A percentile compares a stretch with the other conserved stretches of the same genome.
These are phyloP conservation scores for Sphaerobolus stellatus DNA, from an alignment of 1,284 basidiomycete species.

Conservation along the genomic window DNA sequence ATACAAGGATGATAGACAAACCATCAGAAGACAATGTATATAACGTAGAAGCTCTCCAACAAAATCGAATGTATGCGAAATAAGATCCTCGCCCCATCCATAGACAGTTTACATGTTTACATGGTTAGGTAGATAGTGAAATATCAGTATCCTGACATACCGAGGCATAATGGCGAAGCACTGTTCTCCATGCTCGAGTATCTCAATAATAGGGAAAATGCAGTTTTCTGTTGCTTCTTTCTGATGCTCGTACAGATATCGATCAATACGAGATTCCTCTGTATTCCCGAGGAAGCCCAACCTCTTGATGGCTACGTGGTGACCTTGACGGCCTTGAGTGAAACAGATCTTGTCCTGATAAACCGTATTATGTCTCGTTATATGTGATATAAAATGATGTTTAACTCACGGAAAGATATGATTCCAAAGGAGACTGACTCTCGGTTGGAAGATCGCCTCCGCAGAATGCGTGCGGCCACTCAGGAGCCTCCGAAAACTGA, in stretches of 20 bases:
- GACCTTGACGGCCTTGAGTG: not conserved
- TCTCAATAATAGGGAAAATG: not conserved
- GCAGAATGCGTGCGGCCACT: not conserved
- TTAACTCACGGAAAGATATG: not conserved
- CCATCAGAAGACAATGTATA: not conserved
- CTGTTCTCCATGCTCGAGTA: not conserved
- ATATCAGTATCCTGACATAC: too few species aligned
- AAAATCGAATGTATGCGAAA: not conserved
- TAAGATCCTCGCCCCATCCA: not conserved
- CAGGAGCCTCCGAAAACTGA: not conserved
- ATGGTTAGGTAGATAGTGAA: not conserved
- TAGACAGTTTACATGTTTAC: not conserved
- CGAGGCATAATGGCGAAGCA: not conserved
- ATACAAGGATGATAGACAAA: not conserved
- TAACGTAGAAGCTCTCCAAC: not conserved
- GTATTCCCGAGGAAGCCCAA: not conserved
- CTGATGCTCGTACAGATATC: not conserved
- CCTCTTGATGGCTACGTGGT: not conserved
- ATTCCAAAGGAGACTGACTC: not conserved
- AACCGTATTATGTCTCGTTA: not conserved
- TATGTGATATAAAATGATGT: too few species aligned
- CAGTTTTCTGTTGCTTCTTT: not conserved
- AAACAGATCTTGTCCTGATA: not conserved
- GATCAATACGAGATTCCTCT: not conserved
- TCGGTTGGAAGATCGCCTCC: not conserved